Base-by-base conservation (phyloP, 345 rosid genomes). In the Viola odorata region DNA sequence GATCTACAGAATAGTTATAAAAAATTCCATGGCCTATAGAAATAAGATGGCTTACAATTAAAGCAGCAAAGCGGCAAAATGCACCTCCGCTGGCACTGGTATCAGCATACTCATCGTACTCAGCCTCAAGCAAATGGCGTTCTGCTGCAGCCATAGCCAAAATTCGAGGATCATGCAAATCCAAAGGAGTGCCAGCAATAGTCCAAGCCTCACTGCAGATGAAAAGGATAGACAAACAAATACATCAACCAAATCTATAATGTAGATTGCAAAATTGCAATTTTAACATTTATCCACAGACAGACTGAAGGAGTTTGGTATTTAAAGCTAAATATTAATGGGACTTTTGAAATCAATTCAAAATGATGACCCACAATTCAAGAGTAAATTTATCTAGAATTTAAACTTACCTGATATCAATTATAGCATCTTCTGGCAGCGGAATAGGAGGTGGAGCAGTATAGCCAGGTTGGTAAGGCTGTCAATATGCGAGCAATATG, bases 351-450 rank as follows among this genome's bases (percentile, higher is more conserved):
- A 41, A 41, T 5, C 9, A 41, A 5, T 42, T 5, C 5, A 10
- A 42, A 42, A 42, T 42, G 10, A 42, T n/a, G n/a, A n/a, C n/a
- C n/a, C n/a, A n/a, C n/a, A n/a, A n/a, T n/a, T n/a, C n/a, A n/a
- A 42, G 45, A 42, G 6, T 42, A 42, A 10, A 42, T 42, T 5
- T 10, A 42, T 42, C 45, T 5, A 10, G 45, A 42, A 45, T 10
- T 45, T n/a, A 11, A 45, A n/a, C 50, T 45, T 45, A 45, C 50
- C 50, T n/a, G 12, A 94, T 78, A 65, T 94, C 99, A 65, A 88
- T 90, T 58, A 84, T 76, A 53, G 85, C 76, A 53, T 92, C 94
- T 73, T 87, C 96, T 5, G 45, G 45, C 10, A 10, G 45, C 6
- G 57, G 52, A n/a, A n/a, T n/a, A 42, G 45, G 45, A 5, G 45